Evolutionary conservation across 2,329 filamentous ascomycete genomes (phyloP).

Genomic region (Colletotrichum magnum): DNA sequence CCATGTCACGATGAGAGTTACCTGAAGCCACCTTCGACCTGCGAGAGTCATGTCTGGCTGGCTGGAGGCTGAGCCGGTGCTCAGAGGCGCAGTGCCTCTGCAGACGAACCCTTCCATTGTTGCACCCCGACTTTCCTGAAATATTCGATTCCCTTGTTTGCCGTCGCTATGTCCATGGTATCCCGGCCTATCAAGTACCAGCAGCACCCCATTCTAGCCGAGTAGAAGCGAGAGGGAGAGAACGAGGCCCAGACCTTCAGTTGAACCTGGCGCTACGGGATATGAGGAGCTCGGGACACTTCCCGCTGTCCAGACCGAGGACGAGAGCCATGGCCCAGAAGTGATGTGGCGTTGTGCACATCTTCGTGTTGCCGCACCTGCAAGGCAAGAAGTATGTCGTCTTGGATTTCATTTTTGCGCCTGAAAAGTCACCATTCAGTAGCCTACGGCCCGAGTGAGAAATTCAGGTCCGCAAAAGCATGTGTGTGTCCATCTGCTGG

Average conservation of each 20-base stretch:
- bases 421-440: too few relatives aligned
- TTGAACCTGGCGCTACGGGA: background rate
- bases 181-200: background rate
- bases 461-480: background rate
- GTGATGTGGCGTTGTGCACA: slow-evolving; percentile 13
- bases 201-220: slow-evolving; percentile 9
- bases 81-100: slow-evolving; percentile 17
- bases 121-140: slow-evolving; percentile 26
- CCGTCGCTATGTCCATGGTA: background rate
- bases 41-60: slow-evolving; percentile 25
- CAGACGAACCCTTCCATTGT: slow-evolving; percentile 26
- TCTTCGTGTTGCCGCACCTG: too few relatives aligned
- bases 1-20: background rate
- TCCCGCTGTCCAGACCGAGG: background rate
- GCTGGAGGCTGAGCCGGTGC: slow-evolving; percentile 18
- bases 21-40: background rate
- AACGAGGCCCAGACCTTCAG: background rate
- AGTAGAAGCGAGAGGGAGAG: slow-evolving; percentile 1
- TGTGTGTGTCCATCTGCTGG: slow-evolving; percentile 9
- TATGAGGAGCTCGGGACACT: background rate
- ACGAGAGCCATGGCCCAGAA: background rate
- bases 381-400: too few relatives aligned
- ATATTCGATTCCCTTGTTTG: slow-evolving; percentile 32
- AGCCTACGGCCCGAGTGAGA: too few relatives aligned
- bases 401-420: too few relatives aligned